phyloP scores from a whole-genome alignment of 495 filamentous ascomycete genomes.

The Podospora appendiculata region DNA sequence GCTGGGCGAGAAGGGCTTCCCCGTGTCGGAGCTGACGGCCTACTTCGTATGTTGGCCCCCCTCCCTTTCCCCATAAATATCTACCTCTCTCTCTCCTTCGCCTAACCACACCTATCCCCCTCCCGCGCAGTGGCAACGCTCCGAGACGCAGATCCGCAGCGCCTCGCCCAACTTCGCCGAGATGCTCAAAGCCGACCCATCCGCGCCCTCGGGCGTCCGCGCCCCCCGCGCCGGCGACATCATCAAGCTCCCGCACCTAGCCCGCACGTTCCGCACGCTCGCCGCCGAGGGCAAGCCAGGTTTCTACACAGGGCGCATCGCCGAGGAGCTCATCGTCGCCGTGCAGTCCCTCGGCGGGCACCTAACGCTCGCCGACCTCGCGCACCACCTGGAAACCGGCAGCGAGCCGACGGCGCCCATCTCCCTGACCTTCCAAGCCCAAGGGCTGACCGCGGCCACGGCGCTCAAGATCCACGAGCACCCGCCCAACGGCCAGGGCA shows the following conservation, averaged over 20 bases:
- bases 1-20: conserved; percentile 81
- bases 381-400: conserved; percentile 62
- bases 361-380: conserved; percentile 71
- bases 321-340: conserved; percentile 70
- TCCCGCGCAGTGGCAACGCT: conserved; percentile 54
- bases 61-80: background rate
- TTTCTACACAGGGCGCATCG: conserved; percentile 83
- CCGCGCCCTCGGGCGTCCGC: conserved; percentile 40
- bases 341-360: conserved; percentile 69
- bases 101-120: background rate
- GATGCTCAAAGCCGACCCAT: conserved; percentile 68
- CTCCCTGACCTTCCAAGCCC: conserved; percentile 66
- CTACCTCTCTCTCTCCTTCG: background rate
- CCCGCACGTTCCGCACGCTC: conserved; percentile 71
- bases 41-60: conserved; percentile 49
- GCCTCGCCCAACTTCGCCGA: conserved; percentile 80
- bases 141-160: conserved; percentile 50
- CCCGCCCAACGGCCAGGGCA: conserved; percentile 95
- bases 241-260: conserved; percentile 76
- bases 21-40: conserved; percentile 74
- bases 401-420: conserved; percentile 78
- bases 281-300: conserved; percentile 78
- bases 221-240: conserved; percentile 79
- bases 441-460: conserved; percentile 30
- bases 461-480: conserved; percentile 84